Evolutionary conservation across 352 stramenopile species (phyloP), one percentile per base, ranked within the genome.

Genomic region (Phytophthora citricola): DNA sequence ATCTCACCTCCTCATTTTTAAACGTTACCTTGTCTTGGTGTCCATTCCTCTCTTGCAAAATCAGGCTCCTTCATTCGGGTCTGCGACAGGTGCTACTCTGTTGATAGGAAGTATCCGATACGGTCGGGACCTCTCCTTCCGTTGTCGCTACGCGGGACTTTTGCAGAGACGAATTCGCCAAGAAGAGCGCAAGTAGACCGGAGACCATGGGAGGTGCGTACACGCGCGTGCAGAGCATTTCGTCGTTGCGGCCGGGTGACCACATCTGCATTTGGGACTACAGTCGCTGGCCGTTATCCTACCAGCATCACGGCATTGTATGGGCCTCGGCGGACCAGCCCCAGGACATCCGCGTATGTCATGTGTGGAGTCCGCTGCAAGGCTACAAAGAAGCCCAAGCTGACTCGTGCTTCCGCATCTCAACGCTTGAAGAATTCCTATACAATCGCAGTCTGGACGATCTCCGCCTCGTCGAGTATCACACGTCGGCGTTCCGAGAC

Each of bases 201-300:
- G 9, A 52, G 17, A 56, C 31, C 38, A 90, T 92, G 77, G 81
- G 81, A 46, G 73, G 78, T 48, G 78, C 89, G 40, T 92, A 90
- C 64, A 92, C 84, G 57, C 82, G 82, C 27, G 81, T 93, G 17
- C 63, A 64, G 38, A 73, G 71, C 60, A 58, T 87, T 39, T 59
- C 57, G 38, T 87, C 81, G 53, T 66, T 93, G 53, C 82, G 85
- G 14, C 82, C 85, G 9, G 85, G 80, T 40, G 84, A 92, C 67
- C 84, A 92, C 67, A 82, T 92, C 27, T 81, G 73, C 49, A 87
- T 92, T 61, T 92, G 84, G 84, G 84, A 92, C 61, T 71, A 82
- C 66, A 90, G 80, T 47, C 84, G 81, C 40, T 92, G 84, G 84
- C 84, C 84, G 15, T 82, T 92, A 49, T 78, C 76, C 41, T 92